Percentiles rank a stretch among this genome's conserved stretches.
Evolutionary conservation across 2,329 filamentous ascomycete species (phyloP).

Genomic region (Aureobasidium zeae): DNA sequence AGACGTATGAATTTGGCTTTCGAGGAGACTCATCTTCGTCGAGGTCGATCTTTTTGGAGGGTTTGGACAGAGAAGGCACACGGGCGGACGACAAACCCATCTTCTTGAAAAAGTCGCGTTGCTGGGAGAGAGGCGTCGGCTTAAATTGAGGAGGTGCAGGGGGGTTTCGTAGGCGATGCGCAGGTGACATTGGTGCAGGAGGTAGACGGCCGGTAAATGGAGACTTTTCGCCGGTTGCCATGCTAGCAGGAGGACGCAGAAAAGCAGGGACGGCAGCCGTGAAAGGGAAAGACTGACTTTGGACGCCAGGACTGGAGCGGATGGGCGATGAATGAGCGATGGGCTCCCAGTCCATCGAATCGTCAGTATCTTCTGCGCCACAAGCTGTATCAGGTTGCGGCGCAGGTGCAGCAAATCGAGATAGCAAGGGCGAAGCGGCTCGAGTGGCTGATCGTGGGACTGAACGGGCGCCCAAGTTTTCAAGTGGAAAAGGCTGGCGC

Average conservation of each 20-base stretch:
- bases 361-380: conserved; percentile 28
- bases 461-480: conserved; percentile 24
- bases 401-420: conserved; percentile 17
- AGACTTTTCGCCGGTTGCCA: conserved; percentile 34
- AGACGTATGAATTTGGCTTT: neutral
- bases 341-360: conserved; percentile 68
- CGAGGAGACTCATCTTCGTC: conserved; percentile 4
- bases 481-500: conserved; percentile 27
- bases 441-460: conserved; percentile 16
- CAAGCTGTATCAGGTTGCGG: conserved; percentile 9
- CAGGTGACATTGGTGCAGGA: conserved; percentile 57
- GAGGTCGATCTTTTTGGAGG: neutral
- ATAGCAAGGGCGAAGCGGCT: conserved; percentile 14
- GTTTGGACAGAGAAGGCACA: neutral
- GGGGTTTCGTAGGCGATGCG: conserved; percentile 53
- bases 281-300: conserved; percentile 14
- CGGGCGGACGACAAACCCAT: conserved; percentile 16
- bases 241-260: conserved; percentile 34
- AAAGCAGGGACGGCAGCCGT: conserved; percentile 39
- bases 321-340: conserved; percentile 9
- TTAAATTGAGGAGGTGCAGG: conserved; percentile 17
- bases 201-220: conserved; percentile 65
- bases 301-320: conserved; percentile 4
- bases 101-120: conserved; percentile 18
- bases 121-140: conserved; percentile 17